Base-by-base conservation (phyloP, 257 asterid genomes). In the Nicotiana knightiana region DNA sequence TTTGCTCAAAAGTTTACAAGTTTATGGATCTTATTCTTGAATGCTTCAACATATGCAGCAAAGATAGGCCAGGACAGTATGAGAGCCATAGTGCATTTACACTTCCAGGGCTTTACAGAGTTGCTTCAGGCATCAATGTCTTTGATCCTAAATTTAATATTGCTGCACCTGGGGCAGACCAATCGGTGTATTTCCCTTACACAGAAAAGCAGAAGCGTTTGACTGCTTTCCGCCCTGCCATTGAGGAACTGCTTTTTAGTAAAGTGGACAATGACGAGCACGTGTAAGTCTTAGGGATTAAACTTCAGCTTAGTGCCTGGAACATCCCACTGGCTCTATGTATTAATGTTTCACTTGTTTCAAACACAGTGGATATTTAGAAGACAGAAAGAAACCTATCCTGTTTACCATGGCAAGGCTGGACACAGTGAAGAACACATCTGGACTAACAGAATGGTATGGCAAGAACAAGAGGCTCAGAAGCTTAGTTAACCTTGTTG, bases 391-490 rank as follows among this genome's bases (percentile, higher is more conserved):
- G 86, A 95, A 93, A 73, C 99, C 98, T 3, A 88, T 95, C 17
- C 90, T 95, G 51, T 95, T 95, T 92, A 88, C 97, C 85, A 95
- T 95, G 99, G 98, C 99, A 54, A 93, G 99, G 91, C 91, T 93
- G 33, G 98, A 93, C 24, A 82, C 61, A 37, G 98, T 95, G 83
- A 95, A 93, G 92, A 95, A 95, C 75, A 87, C 93, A 3, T 86
- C 93, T 32, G 98, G 98, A 67, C 88, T 95, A 88, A 85, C 93
- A 17, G 98, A 95, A 76, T 93, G 97, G 99, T 95, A 87, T 28
- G 99, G 99, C 30, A 92, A 87, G 89, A 93, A 95, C 94, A 93
- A 85, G 81, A 87, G 87, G 86, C 93, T 95, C 5, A 88, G 97
- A 77, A 84, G 73, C 90, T 76, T 93, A 83, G 99, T 86, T 67